phyloP scores from a whole-genome alignment of 768 basidiomycete genomes.

The Lactarius sanguifluus region DNA sequence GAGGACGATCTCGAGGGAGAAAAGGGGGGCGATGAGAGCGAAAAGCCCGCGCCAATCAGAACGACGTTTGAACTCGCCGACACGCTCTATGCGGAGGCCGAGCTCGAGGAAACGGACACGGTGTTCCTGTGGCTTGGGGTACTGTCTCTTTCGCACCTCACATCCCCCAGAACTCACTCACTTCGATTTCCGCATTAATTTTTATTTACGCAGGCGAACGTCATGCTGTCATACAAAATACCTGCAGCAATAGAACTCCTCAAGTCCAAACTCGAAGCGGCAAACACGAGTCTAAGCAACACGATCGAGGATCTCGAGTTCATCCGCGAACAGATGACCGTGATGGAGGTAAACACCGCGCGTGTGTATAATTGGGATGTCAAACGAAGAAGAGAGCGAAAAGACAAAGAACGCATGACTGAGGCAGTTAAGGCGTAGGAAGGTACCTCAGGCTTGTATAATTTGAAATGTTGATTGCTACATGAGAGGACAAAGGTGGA shows the following conservation, averaged over 20 bases:
- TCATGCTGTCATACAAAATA: slow-evolving; percentile 93
- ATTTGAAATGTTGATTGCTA: slow-evolving; percentile 1
- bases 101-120: slow-evolving; percentile 80
- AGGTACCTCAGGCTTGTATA: background rate
- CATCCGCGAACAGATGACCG: slow-evolving; percentile 89
- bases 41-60: slow-evolving; percentile 53
- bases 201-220: slow-evolving; percentile 70
- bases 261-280: slow-evolving; percentile 67
- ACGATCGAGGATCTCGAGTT: slow-evolving; percentile 90
- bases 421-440: slow-evolving; percentile 8
- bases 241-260: slow-evolving; percentile 74
- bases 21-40: slow-evolving; percentile 49
- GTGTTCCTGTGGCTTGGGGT: slow-evolving; percentile 98
- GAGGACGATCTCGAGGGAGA: slow-evolving; percentile 56
- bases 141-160: slow-evolving; percentile 35
- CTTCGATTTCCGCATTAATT: background rate
- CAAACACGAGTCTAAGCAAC: slow-evolving; percentile 62
- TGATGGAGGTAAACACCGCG: slow-evolving; percentile 96
- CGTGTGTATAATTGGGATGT: slow-evolving; percentile 97
- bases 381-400: slow-evolving; percentile 63
- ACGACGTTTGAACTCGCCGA: slow-evolving; percentile 96
- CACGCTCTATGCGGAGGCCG: slow-evolving; percentile 90
- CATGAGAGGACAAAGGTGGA: background rate
- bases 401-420: slow-evolving; percentile 17
- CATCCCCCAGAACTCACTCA: background rate